Evolutionary conservation across 352 stramenopile genomes (phyloP), one percentile per base, ranked within the genome.

Genomic region (Phytophthora macrochlamydospora): DNA sequence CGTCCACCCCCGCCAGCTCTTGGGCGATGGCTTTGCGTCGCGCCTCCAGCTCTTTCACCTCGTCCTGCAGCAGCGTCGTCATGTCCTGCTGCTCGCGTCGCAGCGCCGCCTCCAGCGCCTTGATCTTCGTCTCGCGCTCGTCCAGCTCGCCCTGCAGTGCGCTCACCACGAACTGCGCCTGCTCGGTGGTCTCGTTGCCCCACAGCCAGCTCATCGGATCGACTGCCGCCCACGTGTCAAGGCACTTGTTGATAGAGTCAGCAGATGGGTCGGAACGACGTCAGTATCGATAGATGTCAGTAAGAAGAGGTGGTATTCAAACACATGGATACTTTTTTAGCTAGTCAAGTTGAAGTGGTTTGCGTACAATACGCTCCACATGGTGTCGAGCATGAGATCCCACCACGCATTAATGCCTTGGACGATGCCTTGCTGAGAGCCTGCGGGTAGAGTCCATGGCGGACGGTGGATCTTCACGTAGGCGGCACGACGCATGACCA

Each of bases 131-230:
- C 73, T 94, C 85, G 32, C 87, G 87, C 75, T 91, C 87, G 61
- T 94, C 87, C 56, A 94, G 62, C 64, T 94, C 87, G 59, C 71
- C 77, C 70, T 94, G 87, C 62, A 94, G 68, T 45, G 87, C 85
- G 58, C 75, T 91, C 62, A 94, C 85, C 38, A 94, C 87, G 60
- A 93, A 90, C 65, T 93, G 84, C 62, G 87, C 87, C 73, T 94
- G 87, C 69, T 93, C 87, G 38, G 83, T 90, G 60, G 87, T 93
- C 75, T 92, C 87, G 61, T 94, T 93, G 18, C 76, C 81, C 87
- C 87, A 94, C 46, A 94, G 53, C 87, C 87, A 94, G 62, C 87
- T 94, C 83, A 91, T 90, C 29, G 9, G 37, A 53, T 31, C 42
- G 33, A 9, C 33, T 50, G 37, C 24, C 14, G 18, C 18, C 48